Percentiles rank a stretch among this genome's conserved stretches.
phyloP scores from a whole-genome alignment of 2,329 filamentous ascomycete species.

The Pochonia chlamydosporia region DNA sequence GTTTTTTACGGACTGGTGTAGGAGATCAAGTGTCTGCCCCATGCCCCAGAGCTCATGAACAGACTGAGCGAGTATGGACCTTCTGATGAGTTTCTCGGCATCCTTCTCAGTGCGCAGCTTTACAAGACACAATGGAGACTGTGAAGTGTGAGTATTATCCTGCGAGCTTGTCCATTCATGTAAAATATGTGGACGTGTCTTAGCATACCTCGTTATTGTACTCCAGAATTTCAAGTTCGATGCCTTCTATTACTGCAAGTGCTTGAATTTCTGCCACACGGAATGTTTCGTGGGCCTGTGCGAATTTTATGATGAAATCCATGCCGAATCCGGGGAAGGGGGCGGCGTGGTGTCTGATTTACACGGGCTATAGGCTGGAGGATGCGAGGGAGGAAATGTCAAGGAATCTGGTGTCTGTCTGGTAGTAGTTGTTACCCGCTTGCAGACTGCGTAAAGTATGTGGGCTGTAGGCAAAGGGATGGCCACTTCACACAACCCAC shows the following conservation, averaged over 20 bases:
- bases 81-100: conserved; percentile 61
- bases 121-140: conserved; percentile 86
- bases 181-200: conserved; percentile 5
- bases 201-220: conserved; percentile 67
- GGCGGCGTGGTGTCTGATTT: neutral
- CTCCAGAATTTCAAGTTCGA: conserved; percentile 65
- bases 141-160: conserved; percentile 13
- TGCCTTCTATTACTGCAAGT: conserved; percentile 61
- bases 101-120: conserved; percentile 58
- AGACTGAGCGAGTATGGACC: conserved; percentile 75
- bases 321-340: conserved; percentile 26
- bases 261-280: conserved; percentile 78
- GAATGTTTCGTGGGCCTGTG: conserved; percentile 87
- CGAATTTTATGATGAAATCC: conserved; percentile 86
- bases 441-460: no score
- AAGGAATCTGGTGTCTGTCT: neutral
- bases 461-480: no score
- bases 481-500: no score
- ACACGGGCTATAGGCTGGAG: no score
- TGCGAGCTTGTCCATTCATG: neutral
- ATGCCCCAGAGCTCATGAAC: conserved; percentile 88
- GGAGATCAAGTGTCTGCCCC: conserved; percentile 57
- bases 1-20: conserved; percentile 60
- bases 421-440: no score
- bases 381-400: no score